A percentile compares a stretch with the other conserved stretches of the same genome.
phyloP scores from a whole-genome alignment of 305 asterid genomes.

The Solanum hybrid region DNA sequence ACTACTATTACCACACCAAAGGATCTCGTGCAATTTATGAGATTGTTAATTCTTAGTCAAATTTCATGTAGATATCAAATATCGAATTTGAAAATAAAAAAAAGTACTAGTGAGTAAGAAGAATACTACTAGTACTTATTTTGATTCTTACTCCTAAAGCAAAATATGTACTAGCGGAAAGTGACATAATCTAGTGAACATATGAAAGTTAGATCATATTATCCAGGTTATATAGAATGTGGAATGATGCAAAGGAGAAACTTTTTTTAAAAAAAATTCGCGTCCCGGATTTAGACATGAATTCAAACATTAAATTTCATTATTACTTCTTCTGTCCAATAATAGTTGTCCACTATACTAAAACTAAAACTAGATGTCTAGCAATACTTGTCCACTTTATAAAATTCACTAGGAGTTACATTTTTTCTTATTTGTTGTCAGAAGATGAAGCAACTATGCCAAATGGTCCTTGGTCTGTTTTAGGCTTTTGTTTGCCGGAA shows the following conservation, averaged over 20 bases:
- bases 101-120: too few species aligned
- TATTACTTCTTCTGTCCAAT: rapidly evolving
- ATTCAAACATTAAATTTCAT: background rate
- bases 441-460: background rate
- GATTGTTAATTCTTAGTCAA: too few species aligned
- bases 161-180: background rate
- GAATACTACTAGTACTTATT: background rate
- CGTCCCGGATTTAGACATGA: background rate
- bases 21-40: too few species aligned
- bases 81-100: too few species aligned
- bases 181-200: background rate
- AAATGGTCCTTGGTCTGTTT: background rate
- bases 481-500: background rate
- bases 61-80: rapidly evolving
- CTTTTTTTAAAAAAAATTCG: too few species aligned
- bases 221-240: too few species aligned
- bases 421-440: background rate
- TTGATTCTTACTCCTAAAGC: background rate
- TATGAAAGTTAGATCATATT: too few species aligned
- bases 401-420: background rate
- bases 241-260: background rate
- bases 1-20: background rate
- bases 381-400: background rate
- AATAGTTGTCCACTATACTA: too few species aligned
- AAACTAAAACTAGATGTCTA: too few species aligned